These are phyloP conservation scores for Xylariaceae sp. DNA, from an alignment of 2,329 filamentous ascomycete genomes.

Conservation along the genomic window DNA sequence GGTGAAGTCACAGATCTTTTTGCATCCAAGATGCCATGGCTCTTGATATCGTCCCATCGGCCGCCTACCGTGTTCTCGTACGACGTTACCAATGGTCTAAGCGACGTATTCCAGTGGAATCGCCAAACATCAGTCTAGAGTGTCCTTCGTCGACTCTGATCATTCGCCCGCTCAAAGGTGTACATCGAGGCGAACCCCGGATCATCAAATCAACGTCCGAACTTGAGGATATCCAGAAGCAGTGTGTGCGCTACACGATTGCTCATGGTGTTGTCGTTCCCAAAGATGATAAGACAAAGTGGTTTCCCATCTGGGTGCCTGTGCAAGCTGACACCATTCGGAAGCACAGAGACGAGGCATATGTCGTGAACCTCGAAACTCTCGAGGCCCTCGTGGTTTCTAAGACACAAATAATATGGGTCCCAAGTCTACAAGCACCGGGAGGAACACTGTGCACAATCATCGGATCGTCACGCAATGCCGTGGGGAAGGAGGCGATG, in stretches of 20 bases:
- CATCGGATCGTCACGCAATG: slow-evolving; percentile 12
- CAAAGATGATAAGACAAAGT: not conserved
- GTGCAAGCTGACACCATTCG: slow-evolving; percentile 5
- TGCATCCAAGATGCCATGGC: no score
- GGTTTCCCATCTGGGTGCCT: slow-evolving; percentile 22
- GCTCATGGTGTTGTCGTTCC: slow-evolving; percentile 22
- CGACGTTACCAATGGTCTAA: slow-evolving; percentile 19
- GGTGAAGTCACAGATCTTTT: no score
- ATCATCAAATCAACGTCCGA: slow-evolving; percentile 7
- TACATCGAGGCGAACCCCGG: slow-evolving; percentile 16
- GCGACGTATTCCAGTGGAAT: slow-evolving; percentile 18
- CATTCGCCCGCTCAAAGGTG: slow-evolving; percentile 15
- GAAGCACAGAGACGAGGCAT: slow-evolving; percentile 8
- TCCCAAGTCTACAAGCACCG: slow-evolving; percentile 15
- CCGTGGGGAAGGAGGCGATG: no score
- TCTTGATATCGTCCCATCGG: slow-evolving; percentile 2
- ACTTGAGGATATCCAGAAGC: slow-evolving; percentile 11
- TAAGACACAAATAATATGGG: slow-evolving; percentile 21
- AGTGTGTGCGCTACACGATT: slow-evolving; percentile 11
- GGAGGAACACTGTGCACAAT: slow-evolving; percentile 19
- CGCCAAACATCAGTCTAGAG: slow-evolving; percentile 15
- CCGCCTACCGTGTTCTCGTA: slow-evolving; percentile 13
- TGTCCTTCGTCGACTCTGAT: slow-evolving; percentile 8
- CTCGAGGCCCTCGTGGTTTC: slow-evolving; percentile 8
- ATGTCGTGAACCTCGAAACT: slow-evolving; percentile 17